Conservation (phyloP, 2,329 filamentous ascomycete species). For the Paraphoma chrysanthemicola region DNA sequence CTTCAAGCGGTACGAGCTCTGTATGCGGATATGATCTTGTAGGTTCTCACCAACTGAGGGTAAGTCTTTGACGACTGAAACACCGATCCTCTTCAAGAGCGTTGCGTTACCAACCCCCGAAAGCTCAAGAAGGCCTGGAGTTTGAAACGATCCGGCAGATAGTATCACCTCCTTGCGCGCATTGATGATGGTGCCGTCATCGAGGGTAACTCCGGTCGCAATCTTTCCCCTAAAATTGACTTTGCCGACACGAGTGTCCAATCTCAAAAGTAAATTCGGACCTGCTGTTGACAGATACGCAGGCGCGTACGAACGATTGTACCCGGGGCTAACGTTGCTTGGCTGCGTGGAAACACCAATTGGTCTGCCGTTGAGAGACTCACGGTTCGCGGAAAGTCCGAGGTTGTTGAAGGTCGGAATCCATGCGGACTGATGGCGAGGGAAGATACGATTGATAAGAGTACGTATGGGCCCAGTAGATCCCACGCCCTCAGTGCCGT, state of each 20-base stretch:
- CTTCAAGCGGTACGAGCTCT: slow-evolving; percentile 30
- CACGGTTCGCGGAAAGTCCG: slow-evolving; percentile 50
- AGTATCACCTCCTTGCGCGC: slow-evolving; percentile 39
- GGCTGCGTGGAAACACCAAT: slow-evolving; percentile 60
- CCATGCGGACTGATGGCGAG: slow-evolving; percentile 53
- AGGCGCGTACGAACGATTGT: slow-evolving; percentile 58
- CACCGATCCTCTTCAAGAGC: slow-evolving; percentile 21
- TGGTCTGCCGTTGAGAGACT: slow-evolving; percentile 59
- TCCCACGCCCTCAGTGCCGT: slow-evolving; percentile 38
- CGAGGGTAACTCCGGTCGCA: slow-evolving; percentile 42
- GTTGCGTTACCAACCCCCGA: slow-evolving; percentile 30
- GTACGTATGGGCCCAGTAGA: slow-evolving; percentile 40
- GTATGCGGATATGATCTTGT: slow-evolving; percentile 43
- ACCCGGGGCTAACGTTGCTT: slow-evolving; percentile 57
- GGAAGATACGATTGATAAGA: slow-evolving; percentile 53
- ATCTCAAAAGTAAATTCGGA: slow-evolving; percentile 52
- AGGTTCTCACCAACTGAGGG: slow-evolving; percentile 37
- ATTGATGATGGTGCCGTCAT: slow-evolving; percentile 36
- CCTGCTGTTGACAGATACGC: slow-evolving; percentile 53
- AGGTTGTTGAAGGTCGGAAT: slow-evolving; percentile 56
- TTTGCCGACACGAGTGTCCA: slow-evolving; percentile 48
- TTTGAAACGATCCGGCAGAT: slow-evolving; percentile 35
- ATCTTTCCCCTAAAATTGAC: slow-evolving; percentile 44
- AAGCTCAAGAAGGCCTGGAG: slow-evolving; percentile 33
- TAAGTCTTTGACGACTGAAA: slow-evolving; percentile 25